Base-by-base conservation (phyloP, 148 eudicot species). In the Camellia japonica region DNA sequence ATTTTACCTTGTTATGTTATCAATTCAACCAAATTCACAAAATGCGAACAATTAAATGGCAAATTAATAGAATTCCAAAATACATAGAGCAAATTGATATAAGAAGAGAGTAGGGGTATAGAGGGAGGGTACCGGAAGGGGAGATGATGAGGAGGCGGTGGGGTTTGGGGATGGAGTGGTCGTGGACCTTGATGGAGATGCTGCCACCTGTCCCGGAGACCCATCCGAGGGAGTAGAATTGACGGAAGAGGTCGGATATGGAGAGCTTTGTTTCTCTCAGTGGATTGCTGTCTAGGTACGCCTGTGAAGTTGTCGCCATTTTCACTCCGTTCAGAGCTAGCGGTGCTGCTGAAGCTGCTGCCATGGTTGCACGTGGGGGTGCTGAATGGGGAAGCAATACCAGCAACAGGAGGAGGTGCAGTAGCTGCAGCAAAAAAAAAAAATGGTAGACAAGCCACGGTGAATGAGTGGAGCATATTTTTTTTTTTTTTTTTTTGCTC, bases 191-290 rank as follows among this genome's bases (percentile, higher is more conserved):
- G 81, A 92, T 76, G 47, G 99, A 91, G 89, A 96, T 90, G 82
- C 99, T 96, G 63, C 99, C 99, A 49, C 99, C 98, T 49, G 99
- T 96, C 60, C 99, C 99, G 62, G 95, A 91, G 61, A 96, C 99
- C 99, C 99, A 96, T 68, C 99, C 98, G 44, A 91, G 94, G 56
- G 77, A 82, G 88, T 96, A 96, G 71, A 96, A 96, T 14, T 87
- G 98, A 58, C 98, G 97, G 85, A 98, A 96, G 38, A 96, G 93
- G 73, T 96, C 99, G n/a, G 98, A 64, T 64, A 91, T 87, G 44
- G 94, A 74, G 13, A 83, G 84, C 85, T 90, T 93, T 0, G 98
- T 86, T 79, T 96, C 97, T 64, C 47, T 71, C 43, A 96, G 97
- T 15, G 76, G 87, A 23, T 82, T 83, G 85, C 95, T 83, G 59